Conservation (phyloP, 192 early-diverging fungal genomes). For the Spizellomyces punctatus region DNA sequence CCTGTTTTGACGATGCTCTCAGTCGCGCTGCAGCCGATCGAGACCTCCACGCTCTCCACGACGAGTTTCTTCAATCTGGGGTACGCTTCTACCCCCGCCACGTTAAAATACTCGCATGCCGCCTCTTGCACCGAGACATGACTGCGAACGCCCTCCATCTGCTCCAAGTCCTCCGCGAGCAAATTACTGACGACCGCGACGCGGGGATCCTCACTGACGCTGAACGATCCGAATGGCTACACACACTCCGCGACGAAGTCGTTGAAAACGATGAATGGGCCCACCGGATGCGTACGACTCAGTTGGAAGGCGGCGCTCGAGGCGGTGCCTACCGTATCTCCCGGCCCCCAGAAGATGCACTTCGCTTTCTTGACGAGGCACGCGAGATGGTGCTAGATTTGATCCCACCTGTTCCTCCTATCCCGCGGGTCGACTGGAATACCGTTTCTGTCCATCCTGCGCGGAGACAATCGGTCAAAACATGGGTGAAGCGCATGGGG, state of each 20-base stretch:
- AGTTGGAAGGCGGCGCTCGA: slow-evolving; percentile 50
- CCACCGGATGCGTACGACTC: slow-evolving; percentile 47
- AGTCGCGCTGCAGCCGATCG: slow-evolving; percentile 52
- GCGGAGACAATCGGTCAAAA: neutral
- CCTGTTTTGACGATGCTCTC: slow-evolving; percentile 59
- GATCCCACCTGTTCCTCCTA: neutral
- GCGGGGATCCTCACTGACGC: slow-evolving; percentile 7
- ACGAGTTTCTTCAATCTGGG: slow-evolving; percentile 47
- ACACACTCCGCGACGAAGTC: slow-evolving; percentile 37
- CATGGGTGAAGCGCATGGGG: slow-evolving; percentile 29
- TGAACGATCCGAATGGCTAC: slow-evolving; percentile 32
- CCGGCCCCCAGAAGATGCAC: slow-evolving; percentile 47
- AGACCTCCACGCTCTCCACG: slow-evolving; percentile 49
- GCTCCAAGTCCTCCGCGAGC: slow-evolving; percentile 38
- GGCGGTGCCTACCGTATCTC: slow-evolving; percentile 47
- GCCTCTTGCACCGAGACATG: slow-evolving; percentile 58
- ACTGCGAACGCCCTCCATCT: slow-evolving; percentile 53
- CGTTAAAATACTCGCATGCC: slow-evolving; percentile 56
- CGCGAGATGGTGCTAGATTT: slow-evolving; percentile 23
- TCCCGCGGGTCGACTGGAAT: neutral
- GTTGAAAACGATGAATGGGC: slow-evolving; percentile 48
- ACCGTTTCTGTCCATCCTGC: neutral
- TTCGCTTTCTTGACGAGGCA: slow-evolving; percentile 44
- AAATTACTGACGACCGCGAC: slow-evolving; percentile 32
- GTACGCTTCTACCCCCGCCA: slow-evolving; percentile 52